Evolutionary conservation across 169 alveolate genomes (phyloP).

Genomic region (Plasmodium yoelii): DNA sequence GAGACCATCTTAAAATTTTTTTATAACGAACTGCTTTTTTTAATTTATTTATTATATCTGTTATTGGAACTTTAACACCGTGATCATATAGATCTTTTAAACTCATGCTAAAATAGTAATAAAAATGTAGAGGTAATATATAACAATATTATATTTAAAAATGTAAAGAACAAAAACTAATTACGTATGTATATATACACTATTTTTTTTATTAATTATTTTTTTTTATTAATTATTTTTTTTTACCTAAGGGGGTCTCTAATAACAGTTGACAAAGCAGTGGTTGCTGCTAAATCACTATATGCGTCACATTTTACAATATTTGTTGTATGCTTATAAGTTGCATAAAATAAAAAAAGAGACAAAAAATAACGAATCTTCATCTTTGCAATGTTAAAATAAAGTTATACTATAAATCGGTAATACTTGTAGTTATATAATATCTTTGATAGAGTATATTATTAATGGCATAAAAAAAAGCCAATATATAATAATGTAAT

Average conservation of each 20-base stretch:
- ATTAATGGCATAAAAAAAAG: no score
- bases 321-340: slow-evolving; percentile 35
- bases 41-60: slow-evolving; percentile 18
- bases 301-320: slow-evolving; percentile 39
- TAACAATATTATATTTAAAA: background rate
- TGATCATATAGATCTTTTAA: slow-evolving; percentile 71
- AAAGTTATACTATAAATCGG: background rate
- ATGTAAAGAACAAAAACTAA: background rate
- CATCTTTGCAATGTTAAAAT: slow-evolving; percentile 27
- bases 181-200: background rate
- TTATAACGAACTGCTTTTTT: slow-evolving; percentile 64
- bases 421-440: background rate
- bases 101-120: slow-evolving; percentile 28
- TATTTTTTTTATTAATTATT: no score
- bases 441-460: no score
- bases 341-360: slow-evolving; percentile 16
- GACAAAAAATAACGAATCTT: slow-evolving; percentile 21
- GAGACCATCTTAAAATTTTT: slow-evolving; percentile 77
- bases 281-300: slow-evolving; percentile 68
- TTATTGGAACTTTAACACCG: slow-evolving; percentile 49
- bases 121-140: background rate
- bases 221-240: slow-evolving; percentile 1
- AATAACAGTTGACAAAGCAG: slow-evolving; percentile 30
- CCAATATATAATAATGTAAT: no score
- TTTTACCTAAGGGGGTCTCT: slow-evolving; percentile 36